Percentiles rank a stretch among this genome's conserved stretches.
These are phyloP conservation scores for Dendrothele bispora DNA, from an alignment of 768 basidiomycete genomes.

Conservation along the genomic window DNA sequence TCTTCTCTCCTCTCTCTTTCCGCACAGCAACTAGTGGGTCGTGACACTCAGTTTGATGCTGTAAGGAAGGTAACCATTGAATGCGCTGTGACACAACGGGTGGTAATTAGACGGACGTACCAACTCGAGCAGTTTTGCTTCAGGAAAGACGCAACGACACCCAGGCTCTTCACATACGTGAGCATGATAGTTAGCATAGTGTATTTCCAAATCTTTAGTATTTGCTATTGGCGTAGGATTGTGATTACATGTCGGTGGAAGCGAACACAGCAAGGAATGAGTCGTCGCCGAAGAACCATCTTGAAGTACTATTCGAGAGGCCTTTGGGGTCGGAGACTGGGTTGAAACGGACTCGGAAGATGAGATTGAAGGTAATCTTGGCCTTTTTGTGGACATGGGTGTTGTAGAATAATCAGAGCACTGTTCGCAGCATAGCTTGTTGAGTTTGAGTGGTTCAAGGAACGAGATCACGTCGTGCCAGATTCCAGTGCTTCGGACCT, in stretches of 20 bases:
- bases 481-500: no score
- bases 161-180: constrained; percentile 72
- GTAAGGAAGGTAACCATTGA: constrained; percentile 7
- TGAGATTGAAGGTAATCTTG: not conserved
- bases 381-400: not conserved
- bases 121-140: constrained; percentile 73
- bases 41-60: constrained; percentile 88
- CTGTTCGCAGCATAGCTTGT: no score
- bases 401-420: not conserved
- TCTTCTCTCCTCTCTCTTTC: constrained; percentile 82
- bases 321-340: not conserved
- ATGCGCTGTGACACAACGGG: not conserved
- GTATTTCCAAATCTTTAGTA: constrained; percentile 72
- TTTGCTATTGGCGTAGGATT: constrained; percentile 62
- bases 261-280: constrained; percentile 61
- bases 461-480: no score
- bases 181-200: constrained; percentile 83
- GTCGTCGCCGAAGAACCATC: constrained; percentile 13
- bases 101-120: constrained; percentile 45
- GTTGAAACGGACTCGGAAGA: no score
- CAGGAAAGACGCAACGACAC: constrained; percentile 85
- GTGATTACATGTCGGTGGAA: constrained; percentile 82
- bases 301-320: not conserved
- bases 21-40: constrained; percentile 79
- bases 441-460: not conserved